Percentiles rank a stretch among this genome's conserved stretches.
These are phyloP conservation scores for Calonectria crousiana DNA, from an alignment of 2,329 filamentous ascomycete genomes.

Conservation along the genomic window DNA sequence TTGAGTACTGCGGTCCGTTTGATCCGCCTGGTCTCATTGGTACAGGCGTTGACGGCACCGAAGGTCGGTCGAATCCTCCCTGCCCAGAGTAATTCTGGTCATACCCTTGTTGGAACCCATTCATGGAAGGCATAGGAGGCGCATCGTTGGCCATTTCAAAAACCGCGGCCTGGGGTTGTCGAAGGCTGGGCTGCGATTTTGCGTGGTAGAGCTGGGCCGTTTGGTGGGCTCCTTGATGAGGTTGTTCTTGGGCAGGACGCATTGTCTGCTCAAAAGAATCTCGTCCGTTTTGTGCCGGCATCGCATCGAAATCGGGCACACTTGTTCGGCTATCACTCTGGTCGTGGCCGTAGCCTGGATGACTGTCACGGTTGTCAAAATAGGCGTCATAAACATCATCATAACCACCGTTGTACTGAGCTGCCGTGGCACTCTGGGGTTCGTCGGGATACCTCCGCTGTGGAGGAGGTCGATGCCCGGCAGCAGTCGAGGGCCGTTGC, in stretches of 20 bases:
- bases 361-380: conserved; percentile 56
- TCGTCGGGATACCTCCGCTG: conserved; percentile 62
- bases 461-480: conserved; percentile 64
- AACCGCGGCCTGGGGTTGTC: conserved; percentile 73
- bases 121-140: conserved; percentile 58
- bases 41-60: not conserved
- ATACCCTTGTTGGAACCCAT: conserved; percentile 46
- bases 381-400: conserved; percentile 69
- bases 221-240: conserved; percentile 64
- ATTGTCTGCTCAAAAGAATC: conserved; percentile 64
- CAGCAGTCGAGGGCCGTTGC: conserved; percentile 68
- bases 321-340: conserved; percentile 38
- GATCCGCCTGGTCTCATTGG: conserved; percentile 33
- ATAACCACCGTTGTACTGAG: conserved; percentile 50
- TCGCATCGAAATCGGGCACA: conserved; percentile 60
- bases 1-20: conserved; percentile 45
- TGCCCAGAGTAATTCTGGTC: conserved; percentile 38
- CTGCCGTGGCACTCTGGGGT: conserved; percentile 53
- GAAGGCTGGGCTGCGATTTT: conserved; percentile 76
- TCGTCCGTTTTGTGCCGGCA: conserved; percentile 46
- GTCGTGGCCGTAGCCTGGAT: conserved; percentile 38
- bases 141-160: conserved; percentile 80
- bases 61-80: conserved; percentile 41
- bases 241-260: conserved; percentile 54
- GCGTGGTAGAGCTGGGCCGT: conserved; percentile 68